Evolutionary conservation across 2,329 filamentous ascomycete genomes (phyloP), one percentile per base, ranked within the genome.

Genomic region (Scytalidium sp.): DNA sequence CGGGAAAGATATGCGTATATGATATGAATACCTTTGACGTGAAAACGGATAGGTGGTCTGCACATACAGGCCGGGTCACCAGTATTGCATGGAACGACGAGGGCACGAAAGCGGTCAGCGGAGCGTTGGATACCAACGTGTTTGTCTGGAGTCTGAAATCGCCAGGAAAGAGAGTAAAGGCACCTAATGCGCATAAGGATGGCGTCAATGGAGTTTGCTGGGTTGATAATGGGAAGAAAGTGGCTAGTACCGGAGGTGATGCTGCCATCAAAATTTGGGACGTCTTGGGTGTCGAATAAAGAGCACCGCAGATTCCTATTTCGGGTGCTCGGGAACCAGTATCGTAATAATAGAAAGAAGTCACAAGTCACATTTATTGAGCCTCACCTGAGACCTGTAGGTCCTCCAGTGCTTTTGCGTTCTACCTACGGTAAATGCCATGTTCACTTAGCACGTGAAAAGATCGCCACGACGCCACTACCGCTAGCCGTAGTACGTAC

Each of bases 101-200:
- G 17, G 88, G 87, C 11, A 87, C 85, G 19, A 88, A 91, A 64
- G 85, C 92, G 2, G 90, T 84, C 19, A 96, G 88, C 65, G 93
- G 92, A 11, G 87, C 84, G 42, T 73, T 99, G 45, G 94, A 99
- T 67, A 97, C 93, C 0, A 91, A 96, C 63, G 80, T 99, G 19
- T 92, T 90, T 65, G 84, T 96, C 23, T 99, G 94, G 90, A 96
- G 90, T 66, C 70, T 97, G 39, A 73, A 75, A 41, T 88, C 90
- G 65, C 93, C 93, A 1, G 91, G 90, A 2, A 88, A 88, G 69
- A 81, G 93, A 58, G 81, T 95, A 58, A 93, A 94, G 74, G 86
- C 84, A 13, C 72, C 84, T 19, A 96, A 96, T 64, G 91, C 93
- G 45, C 94, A 99, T 73, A 97, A 97, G 72, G 94, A 97, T 64